Conservation (phyloP, 345 rosid species). For the Iberis pinnata region DNA sequence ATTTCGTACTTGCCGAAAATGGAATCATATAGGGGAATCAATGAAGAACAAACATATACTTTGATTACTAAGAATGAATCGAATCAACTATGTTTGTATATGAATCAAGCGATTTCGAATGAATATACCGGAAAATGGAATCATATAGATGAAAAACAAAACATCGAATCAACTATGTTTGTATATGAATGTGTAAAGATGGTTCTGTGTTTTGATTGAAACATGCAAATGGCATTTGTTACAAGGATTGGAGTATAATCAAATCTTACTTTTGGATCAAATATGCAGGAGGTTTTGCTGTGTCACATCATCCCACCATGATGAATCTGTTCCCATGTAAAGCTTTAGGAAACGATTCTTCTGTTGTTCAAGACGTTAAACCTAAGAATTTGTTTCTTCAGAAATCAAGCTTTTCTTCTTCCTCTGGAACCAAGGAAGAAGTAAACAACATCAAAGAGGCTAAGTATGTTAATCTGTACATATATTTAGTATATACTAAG, state of each 20-base stretch:
- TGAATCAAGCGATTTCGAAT: no score
- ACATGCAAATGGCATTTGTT: not conserved
- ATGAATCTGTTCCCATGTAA: constrained; percentile 57
- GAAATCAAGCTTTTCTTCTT: constrained; percentile 37
- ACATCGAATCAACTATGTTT: no score
- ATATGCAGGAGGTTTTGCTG: constrained; percentile 21
- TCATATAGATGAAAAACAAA: no score
- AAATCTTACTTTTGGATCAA: not conserved
- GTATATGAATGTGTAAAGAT: not conserved
- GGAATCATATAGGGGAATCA: not conserved
- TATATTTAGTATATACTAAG: not conserved
- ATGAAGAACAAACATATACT: not conserved
- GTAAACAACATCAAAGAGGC: constrained; percentile 29
- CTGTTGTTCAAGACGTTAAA: constrained; percentile 25
- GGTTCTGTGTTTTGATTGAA: not conserved
- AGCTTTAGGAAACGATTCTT: constrained; percentile 9
- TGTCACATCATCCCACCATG: constrained; percentile 30
- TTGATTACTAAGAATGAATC: constrained; percentile 3
- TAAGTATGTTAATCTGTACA: constrained; percentile 25
- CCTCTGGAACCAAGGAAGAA: constrained; percentile 34
- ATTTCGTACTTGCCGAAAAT: not conserved
- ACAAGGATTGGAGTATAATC: not conserved
- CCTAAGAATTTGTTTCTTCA: constrained; percentile 58
- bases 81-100: no score
- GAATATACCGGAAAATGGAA: no score